Evolutionary conservation across 306 rosid species (phyloP), one percentile per base, ranked within the genome.

Genomic region (Citrullus amarus): DNA sequence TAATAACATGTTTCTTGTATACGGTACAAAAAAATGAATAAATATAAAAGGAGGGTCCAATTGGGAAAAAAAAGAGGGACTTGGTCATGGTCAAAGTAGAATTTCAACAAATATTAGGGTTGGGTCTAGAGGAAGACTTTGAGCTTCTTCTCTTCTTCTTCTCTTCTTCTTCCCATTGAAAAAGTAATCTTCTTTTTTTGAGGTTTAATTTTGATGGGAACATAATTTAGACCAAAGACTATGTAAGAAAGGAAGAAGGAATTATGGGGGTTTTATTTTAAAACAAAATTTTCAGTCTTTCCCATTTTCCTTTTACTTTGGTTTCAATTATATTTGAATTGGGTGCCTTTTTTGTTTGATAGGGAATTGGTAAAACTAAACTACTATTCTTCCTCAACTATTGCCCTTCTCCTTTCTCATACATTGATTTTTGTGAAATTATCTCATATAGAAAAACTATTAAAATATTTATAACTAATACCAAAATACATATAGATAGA

Each of bases 11-110:
- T 81, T 77, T 39, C 25, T 85, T 85, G 25, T 82, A 80, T 86
- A 82, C 88, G 90, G 88, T 78, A 81, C 50, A 60, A 18, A 48
- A 14, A 8, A 66, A 22, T 6, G 43, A 32, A 15, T 6, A 3
- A 66, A 36, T 16, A 17, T 15, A 62, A 62, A 62, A 36, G 41
- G 56, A 48, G 14, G 9, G 5, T 15, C 32, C 14, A 11, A 38
- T 28, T 16, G 80, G 44, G 39, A 11, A 46, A 46, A 8, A 48
- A 74, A 30, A 56, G 51, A 46, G 41, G 22, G 98, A 91, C 93
- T 83, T 43, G 11, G 93, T 87, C 92, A 77, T 78, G 89, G 94
- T 89, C 93, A 44, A 59, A 38, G 58, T 46, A 58, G 58, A 44
- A 77, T 43, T 74, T 41, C 53, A 18, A 68, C 62, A 32, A 17